Evolutionary conservation across 805 yeast genomes (phyloP).

Genomic region (Pichia sporocuriosa): DNA sequence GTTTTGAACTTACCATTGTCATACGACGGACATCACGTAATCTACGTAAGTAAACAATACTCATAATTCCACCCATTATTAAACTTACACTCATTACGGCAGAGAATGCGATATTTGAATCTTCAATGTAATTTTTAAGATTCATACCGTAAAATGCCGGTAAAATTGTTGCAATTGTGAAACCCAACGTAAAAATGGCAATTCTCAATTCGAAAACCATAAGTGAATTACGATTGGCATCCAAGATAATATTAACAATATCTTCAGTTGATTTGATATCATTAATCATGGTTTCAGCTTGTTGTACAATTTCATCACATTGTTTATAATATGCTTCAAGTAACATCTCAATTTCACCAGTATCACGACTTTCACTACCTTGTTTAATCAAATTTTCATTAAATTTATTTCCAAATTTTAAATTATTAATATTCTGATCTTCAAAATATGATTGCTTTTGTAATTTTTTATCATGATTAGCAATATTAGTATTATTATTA

Average conservation of each 20-base stretch:
- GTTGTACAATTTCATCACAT: slow-evolving; percentile 90
- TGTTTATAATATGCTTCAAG: slow-evolving; percentile 86
- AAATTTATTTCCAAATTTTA: no score
- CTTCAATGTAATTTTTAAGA: slow-evolving; percentile 70
- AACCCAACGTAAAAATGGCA: slow-evolving; percentile 76
- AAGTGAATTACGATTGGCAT: slow-evolving; percentile 83
- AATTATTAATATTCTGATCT: no score
- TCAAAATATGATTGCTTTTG: no score
- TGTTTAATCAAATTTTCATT: not conserved
- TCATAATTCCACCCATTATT: slow-evolving; percentile 46
- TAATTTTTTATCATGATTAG: no score
- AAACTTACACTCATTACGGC: slow-evolving; percentile 47
- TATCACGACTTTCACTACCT: slow-evolving; percentile 17
- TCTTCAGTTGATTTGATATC: slow-evolving; percentile 91
- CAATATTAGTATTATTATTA: not conserved
- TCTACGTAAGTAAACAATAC: slow-evolving; percentile 49
- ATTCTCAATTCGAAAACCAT: slow-evolving; percentile 82
- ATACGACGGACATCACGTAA: slow-evolving; percentile 57
- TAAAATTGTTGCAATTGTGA: slow-evolving; percentile 74
- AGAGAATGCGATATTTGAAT: slow-evolving; percentile 56
- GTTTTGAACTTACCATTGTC: slow-evolving; percentile 46
- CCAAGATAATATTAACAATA: slow-evolving; percentile 83
- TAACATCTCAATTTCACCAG: slow-evolving; percentile 78
- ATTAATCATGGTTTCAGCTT: slow-evolving; percentile 71
- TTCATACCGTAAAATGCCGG: slow-evolving; percentile 93